Base-by-base conservation (phyloP, 129 eudicot genomes). In the Flaveria trinervia region DNA sequence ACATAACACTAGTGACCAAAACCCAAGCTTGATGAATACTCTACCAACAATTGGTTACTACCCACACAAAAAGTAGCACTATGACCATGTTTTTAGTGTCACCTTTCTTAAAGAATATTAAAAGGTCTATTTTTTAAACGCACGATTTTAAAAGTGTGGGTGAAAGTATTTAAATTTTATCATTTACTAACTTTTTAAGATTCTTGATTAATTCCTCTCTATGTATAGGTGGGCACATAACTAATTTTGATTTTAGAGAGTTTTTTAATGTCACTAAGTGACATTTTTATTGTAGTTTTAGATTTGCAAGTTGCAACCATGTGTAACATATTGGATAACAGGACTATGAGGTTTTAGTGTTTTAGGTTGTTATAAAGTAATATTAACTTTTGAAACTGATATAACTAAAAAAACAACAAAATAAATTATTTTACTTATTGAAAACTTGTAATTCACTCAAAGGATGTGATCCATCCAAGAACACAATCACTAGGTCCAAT, bases 381-480 rank as follows among this genome's bases (percentile, higher is more conserved):
- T 30, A 66, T 7, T 1, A 66, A n/a, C 13, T 66, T 5, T 2
- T n/a, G 13, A 17, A 41, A 41, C 7, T 36, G 15, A 33, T 66
- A 9, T 43, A 67, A 18, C 30, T 4, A 44, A 45, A 17, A 23
- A 46, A 0, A 45, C 22, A 18, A 46, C 18, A 45, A 20, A 22
- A 5, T 11, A 1, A 69, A 46, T 46, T 45, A 23, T 22, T 69
- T 69, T 10, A 10, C 39, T 5, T 44, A 13, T 73, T 25, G 9
- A 18, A 41, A 57, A 73, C 77, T 57, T 73, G 65, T 20, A 73
- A 46, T 26, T 73, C 41, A 73, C 77, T 73, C 44, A 73, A 73
- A 73, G 43, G 77, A 73, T 45, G 3, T 3, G 17, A 50, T 72
- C 50, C 67, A 54, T 72, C 55, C 51, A 41, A 73, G 41, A 73